phyloP scores from a whole-genome alignment of 2,329 filamentous ascomycete genomes.

The Cladosporium sp. region DNA sequence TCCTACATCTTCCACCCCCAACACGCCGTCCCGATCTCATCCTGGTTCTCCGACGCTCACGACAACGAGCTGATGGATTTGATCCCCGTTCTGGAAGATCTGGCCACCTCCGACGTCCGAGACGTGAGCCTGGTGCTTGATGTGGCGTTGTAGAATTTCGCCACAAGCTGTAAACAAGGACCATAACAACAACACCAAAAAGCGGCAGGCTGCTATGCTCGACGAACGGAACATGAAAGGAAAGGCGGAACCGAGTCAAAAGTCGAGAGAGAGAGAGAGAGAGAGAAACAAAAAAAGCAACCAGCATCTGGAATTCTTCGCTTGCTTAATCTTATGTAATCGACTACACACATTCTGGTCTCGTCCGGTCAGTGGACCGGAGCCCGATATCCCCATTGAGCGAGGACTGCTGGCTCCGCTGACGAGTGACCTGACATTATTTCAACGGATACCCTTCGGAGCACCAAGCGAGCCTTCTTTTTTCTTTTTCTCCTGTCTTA shows the following conservation, averaged over 20 bases:
- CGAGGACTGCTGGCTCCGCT: not conserved
- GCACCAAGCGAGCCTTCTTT: conserved; percentile 11
- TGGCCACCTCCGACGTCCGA: conserved; percentile 80
- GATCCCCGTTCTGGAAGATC: conserved; percentile 95
- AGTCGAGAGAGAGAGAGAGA: not conserved
- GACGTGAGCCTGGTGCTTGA: conserved; percentile 98
- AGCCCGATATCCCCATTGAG: not conserved
- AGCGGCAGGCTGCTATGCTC: not conserved
- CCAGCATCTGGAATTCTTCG: not conserved
- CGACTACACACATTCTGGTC: not conserved
- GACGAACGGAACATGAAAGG: not conserved
- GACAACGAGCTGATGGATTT: conserved; percentile 97
- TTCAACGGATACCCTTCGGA: conserved; percentile 12
- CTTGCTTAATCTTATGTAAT: not conserved
- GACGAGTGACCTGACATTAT: too few species aligned
- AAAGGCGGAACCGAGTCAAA: not conserved
- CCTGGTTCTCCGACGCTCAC: conserved; percentile 99
- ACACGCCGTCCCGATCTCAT: conserved; percentile 97
- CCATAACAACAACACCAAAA: not conserved
- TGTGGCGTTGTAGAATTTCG: conserved; percentile 58
- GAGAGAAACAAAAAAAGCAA: not conserved
- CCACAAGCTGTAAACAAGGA: conserved; percentile 1
- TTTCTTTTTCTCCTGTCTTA: conserved; percentile 2
- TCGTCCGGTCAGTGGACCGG: not conserved
- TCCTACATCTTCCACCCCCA: conserved; percentile 99